Evolutionary conservation across 441 rosid species (phyloP).

Genomic region (Mallotus japonicus): DNA sequence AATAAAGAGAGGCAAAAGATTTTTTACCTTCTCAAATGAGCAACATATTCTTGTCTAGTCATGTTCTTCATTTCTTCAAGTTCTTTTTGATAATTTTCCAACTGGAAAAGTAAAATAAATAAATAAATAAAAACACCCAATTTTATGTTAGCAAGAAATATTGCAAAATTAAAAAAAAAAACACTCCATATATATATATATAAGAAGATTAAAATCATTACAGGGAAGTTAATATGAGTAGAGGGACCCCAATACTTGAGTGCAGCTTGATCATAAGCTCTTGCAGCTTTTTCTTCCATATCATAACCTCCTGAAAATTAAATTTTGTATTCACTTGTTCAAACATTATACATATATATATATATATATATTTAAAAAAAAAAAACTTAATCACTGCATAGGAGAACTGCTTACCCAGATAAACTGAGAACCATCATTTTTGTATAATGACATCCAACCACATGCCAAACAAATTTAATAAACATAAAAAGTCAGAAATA

Average conservation of each 20-base stretch:
- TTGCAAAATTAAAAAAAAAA: not conserved
- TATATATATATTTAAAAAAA: not conserved
- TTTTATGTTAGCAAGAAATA: conserved; percentile 17
- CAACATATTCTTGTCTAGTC: conserved; percentile 94
- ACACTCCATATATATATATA: conserved; percentile 6
- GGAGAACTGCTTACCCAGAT: conserved; percentile 54
- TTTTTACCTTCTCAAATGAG: conserved; percentile 78
- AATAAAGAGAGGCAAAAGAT: conserved; percentile 1
- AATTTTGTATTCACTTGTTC: conserved; percentile 28
- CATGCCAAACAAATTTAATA: conserved; percentile 18
- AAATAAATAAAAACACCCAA: not conserved
- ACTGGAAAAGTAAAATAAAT: conserved; percentile 30
- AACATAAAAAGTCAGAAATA: conserved; percentile 26
- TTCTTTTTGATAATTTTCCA: conserved; percentile 69
- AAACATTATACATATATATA: not conserved
- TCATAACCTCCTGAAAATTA: conserved; percentile 84
- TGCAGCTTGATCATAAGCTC: conserved; percentile 97
- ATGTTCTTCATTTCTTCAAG: conserved; percentile 84
- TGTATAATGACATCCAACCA: conserved; percentile 33
- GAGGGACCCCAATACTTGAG: conserved; percentile 99
- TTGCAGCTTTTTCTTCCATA: conserved; percentile 98
- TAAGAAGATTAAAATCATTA: conserved; percentile 30
- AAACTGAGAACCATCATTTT: conserved; percentile 54
- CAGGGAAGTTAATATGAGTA: conserved; percentile 90
- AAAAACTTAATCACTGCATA: conserved; percentile 8